Evolutionary conservation across 2,329 filamentous ascomycete species (phyloP), one percentile per base, ranked within the genome.

Genomic region (Zymoseptoria brevis): DNA sequence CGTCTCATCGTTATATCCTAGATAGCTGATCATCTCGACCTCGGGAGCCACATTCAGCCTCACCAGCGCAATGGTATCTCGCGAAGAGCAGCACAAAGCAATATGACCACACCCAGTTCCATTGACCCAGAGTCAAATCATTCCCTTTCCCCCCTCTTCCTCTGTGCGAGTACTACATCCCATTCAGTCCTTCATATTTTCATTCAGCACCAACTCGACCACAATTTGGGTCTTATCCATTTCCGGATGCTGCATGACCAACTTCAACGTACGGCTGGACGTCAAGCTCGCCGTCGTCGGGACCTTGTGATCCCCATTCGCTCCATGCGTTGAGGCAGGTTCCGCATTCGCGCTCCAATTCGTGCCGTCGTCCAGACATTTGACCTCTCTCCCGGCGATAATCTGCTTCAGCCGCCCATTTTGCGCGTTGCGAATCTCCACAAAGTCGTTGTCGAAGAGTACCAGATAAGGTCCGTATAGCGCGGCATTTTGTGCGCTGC

Each of bases 391-490:
- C 0, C 94, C 94, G 0, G 91, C 87, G 66, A 99, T 96, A 60
- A 99, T 94, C 77, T 99, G 94, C 68, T 94, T 84, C 63, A 99
- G 75, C 19, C 95, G 83, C 0, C 94, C 94, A 70, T 97, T 97
- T 77, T 96, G 90, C 19, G 94, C 94, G 69, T 99, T 97, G 57
- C 94, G 85, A 56, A 99, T 90, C 77, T 99, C 94, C 53, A 99
- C 90, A 67, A 97, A 99, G 74, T 97, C 93, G 21, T 89, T 87
- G 73, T 96, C 94, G 77, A 97, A 96, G 4, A 99, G 83, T 7
- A 99, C 80, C 4, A 99, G 83, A 73, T 96, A 97, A 59, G 91
- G 88, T 1, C 91, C 92, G 68, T 90, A 95, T 77, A 97, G 87
- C 62, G 91, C 94, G 1, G 92, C 92, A 11, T 86, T 85, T 62